Conservation (phyloP, 768 basidiomycete genomes). For the Tricholoma furcatifolium region DNA sequence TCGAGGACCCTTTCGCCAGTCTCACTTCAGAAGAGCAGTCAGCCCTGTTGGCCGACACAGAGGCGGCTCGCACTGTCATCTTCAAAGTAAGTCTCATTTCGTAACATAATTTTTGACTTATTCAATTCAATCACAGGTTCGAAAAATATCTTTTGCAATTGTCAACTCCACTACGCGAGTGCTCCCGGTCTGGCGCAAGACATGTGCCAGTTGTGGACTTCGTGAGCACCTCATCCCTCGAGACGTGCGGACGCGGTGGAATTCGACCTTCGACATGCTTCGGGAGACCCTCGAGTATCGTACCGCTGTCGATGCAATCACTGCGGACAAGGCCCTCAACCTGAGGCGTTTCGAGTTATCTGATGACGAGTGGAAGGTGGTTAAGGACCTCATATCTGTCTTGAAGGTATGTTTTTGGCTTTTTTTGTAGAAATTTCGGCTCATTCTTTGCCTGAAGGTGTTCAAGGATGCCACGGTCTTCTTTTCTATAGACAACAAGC, state of each 20-base stretch:
- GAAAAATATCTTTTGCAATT: conserved; percentile 13
- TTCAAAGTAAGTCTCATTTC: background rate
- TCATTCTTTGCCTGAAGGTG: conserved; percentile 20
- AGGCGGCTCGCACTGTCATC: background rate
- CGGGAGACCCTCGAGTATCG: conserved; percentile 21
- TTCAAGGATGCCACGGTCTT: conserved; percentile 28
- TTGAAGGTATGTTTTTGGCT: conserved; percentile 20
- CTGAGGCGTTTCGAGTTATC: conserved; percentile 17
- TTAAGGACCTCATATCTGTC: conserved; percentile 20
- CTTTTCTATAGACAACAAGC: too few species aligned
- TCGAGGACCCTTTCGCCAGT: conserved; percentile 3
- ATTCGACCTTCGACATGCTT: too few species aligned
- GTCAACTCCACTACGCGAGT: conserved; percentile 26
- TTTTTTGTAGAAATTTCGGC: background rate
- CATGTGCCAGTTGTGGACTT: conserved; percentile 25
- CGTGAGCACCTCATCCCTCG: too few species aligned
- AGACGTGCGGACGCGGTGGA: too few species aligned
- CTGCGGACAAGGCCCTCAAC: conserved; percentile 8
- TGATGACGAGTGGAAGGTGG: conserved; percentile 24
- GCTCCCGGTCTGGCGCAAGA: conserved; percentile 27
- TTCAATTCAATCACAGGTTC: too few species aligned
- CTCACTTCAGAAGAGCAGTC: background rate
- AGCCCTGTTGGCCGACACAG: background rate
- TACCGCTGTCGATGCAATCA: conserved; percentile 14
- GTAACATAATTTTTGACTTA: background rate